Conservation (phyloP, 305 asterid species). For the Striga hermonthica region DNA sequence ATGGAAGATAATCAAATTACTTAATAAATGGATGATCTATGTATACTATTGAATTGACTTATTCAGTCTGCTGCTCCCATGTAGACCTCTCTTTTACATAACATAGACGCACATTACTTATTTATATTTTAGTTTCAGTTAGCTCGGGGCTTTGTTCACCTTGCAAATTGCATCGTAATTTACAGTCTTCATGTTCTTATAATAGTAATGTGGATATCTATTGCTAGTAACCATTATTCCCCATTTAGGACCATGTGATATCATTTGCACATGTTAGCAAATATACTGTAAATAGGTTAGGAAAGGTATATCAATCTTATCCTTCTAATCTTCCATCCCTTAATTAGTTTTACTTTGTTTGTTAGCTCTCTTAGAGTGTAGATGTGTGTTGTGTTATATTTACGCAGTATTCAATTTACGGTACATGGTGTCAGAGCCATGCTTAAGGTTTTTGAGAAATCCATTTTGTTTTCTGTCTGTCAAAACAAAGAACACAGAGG, state of each 20-base stretch:
- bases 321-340: too few relatives aligned
- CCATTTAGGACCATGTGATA: slow-evolving; percentile 5
- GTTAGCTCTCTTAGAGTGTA: too few relatives aligned
- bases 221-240: slow-evolving; percentile 2
- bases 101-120: neutral
- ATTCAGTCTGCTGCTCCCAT: neutral
- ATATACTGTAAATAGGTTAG: too few relatives aligned
- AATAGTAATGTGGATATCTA: neutral
- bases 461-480: too few relatives aligned
- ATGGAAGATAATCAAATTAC: slow-evolving; percentile 6
- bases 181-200: neutral
- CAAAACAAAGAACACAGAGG: too few relatives aligned
- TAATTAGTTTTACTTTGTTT: too few relatives aligned
- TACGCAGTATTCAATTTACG: too few relatives aligned
- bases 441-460: too few relatives aligned
- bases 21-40: slow-evolving; percentile 6
- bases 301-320: too few relatives aligned
- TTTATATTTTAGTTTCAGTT: slow-evolving; percentile 6
- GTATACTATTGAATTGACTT: too few relatives aligned
- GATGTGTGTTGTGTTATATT: too few relatives aligned
- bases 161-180: neutral
- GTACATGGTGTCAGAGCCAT: too few relatives aligned
- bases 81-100: slow-evolving; percentile 15
- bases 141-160: neutral
- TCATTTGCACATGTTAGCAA: neutral